Percentiles rank a stretch among this genome's conserved stretches.
These are phyloP conservation scores for Yamadazyma insecticola DNA, from an alignment of 805 yeast genomes.

Conservation along the genomic window DNA sequence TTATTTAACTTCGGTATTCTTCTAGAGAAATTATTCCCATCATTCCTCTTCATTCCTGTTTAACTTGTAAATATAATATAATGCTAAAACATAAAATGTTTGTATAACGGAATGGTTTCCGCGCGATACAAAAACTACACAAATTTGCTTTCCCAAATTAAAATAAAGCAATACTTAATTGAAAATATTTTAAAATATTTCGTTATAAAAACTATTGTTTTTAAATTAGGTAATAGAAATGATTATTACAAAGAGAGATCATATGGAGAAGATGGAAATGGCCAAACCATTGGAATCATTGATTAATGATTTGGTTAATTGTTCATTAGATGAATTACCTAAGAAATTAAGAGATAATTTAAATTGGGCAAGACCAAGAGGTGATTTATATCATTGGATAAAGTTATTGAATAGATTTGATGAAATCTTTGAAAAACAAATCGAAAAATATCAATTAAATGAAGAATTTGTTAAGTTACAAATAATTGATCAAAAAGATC, in stretches of 20 bases:
- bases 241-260: slow-evolving; percentile 29
- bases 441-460: slow-evolving; percentile 50
- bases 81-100: too few species aligned
- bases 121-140: too few species aligned
- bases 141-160: too few species aligned
- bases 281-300: slow-evolving; percentile 25
- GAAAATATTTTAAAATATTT: too few species aligned
- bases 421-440: slow-evolving; percentile 49
- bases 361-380: slow-evolving; percentile 60
- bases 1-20: too few species aligned
- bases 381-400: slow-evolving; percentile 73
- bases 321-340: slow-evolving; percentile 39
- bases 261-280: slow-evolving; percentile 23
- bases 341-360: slow-evolving; percentile 30
- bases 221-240: too few species aligned
- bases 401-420: slow-evolving; percentile 74
- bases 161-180: too few species aligned
- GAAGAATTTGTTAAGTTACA: slow-evolving; percentile 44
- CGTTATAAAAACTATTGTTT: too few species aligned
- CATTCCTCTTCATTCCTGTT: too few species aligned
- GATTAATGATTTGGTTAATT: slow-evolving; percentile 33
- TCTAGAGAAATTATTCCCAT: too few species aligned
- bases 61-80: too few species aligned
- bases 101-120: too few species aligned
- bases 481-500: slow-evolving; percentile 44